phyloP scores from a whole-genome alignment of 331 rosid species.

The Malus hybrid region DNA sequence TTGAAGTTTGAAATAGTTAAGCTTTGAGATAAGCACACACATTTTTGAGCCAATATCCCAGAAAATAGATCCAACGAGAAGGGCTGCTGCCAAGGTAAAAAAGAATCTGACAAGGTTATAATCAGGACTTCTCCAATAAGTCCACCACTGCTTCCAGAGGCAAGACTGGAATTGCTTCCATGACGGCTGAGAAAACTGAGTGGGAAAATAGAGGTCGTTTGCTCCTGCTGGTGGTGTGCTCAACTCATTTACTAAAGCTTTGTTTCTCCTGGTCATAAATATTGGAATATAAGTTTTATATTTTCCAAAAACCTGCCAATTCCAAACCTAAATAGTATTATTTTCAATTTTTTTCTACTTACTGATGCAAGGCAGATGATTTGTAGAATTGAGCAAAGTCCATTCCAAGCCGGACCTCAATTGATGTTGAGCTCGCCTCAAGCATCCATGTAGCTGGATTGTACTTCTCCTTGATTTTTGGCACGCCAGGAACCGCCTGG shows the following conservation, averaged over 20 bases:
- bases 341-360: slow-evolving; percentile 25
- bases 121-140: slow-evolving; percentile 98
- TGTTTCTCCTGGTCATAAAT: slow-evolving; percentile 56
- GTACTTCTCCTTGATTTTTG: slow-evolving; percentile 76
- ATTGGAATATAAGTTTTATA: neutral
- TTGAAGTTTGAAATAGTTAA: neutral
- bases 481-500: slow-evolving; percentile 74
- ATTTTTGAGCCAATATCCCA: slow-evolving; percentile 71
- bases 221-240: slow-evolving; percentile 68
- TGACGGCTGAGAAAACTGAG: slow-evolving; percentile 58
- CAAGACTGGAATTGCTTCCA: slow-evolving; percentile 75
- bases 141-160: slow-evolving; percentile 94
- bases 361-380: slow-evolving; percentile 64
- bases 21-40: slow-evolving; percentile 27
- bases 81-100: slow-evolving; percentile 40
- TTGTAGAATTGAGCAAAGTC: slow-evolving; percentile 90
- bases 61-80: slow-evolving; percentile 76
- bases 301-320: slow-evolving; percentile 11
- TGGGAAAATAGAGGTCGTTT: slow-evolving; percentile 58
- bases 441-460: slow-evolving; percentile 99
- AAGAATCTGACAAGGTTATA: slow-evolving; percentile 57
- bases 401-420: slow-evolving; percentile 77
- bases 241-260: slow-evolving; percentile 56
- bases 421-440: slow-evolving; percentile 83
- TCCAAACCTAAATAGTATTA: neutral